Base-by-base conservation (phyloP, 345 rosid species). In the Eucalyptus marginata region DNA sequence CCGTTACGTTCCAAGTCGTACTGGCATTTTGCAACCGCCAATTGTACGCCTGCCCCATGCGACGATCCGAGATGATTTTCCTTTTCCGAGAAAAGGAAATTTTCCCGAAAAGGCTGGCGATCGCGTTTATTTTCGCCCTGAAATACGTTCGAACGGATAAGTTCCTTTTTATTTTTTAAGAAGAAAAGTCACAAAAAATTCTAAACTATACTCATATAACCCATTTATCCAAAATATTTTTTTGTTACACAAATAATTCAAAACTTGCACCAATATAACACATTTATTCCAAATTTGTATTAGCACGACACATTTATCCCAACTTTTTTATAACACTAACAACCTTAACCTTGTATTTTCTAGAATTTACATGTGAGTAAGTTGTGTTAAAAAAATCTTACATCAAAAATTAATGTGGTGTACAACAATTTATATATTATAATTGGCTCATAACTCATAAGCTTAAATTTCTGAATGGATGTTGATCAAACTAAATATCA, bases 401-500 rank as follows among this genome's bases (percentile, higher is more conserved):
- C 2, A 20, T 52, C 2, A 0, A 0, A 18, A 52, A 52, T 20
- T 52, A 52, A 52, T 52, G 2, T 20, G 25, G 10, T 52, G 10
- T 52, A 8, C 58, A 7, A 0, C 2, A 20, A 1, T 52, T 52
- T 20, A 20, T 52, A 52, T 52, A 52, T 18, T 18, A 0, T 52
- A 52, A 4, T 18, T 52, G 10, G 4, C 10, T 52, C 24, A 18
- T 52, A 18, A 18, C 2, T 18, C 4, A 52, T 1, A 18, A 0
- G 2, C 1, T 52, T 52, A 52, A 52, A 5, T 0, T 52, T 52
- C 0, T 7, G 2, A 52, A 1, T 52, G 2, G 2, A 52, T 52
- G 0, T 7, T 4, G 1, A 18, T 52, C 4, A 1, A 56, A 56
- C 0, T 24, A 0, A 1, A 25, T 22, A 56, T 24, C 3, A 10